Conservation (phyloP, 2,329 filamentous ascomycete species). For the Aspergillus flavus region DNA sequence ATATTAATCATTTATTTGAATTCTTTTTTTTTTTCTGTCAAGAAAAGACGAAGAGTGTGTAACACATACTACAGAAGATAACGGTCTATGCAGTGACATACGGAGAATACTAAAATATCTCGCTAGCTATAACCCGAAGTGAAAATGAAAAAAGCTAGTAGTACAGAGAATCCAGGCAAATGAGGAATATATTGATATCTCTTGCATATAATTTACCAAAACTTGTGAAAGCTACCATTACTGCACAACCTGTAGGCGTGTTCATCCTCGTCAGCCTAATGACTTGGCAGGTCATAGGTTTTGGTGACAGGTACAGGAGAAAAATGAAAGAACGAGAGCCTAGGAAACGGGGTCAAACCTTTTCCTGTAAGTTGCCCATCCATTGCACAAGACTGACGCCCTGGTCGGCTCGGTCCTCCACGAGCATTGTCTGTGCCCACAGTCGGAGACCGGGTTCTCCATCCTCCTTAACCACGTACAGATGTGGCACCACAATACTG, state of each 20-base stretch:
- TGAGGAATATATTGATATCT: constrained; percentile 27
- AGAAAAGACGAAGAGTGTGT: not conserved
- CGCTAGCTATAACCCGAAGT: not conserved
- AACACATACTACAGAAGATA: not conserved
- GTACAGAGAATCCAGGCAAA: constrained; percentile 2
- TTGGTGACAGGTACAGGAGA: constrained; percentile 13
- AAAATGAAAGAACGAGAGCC: constrained; percentile 11
- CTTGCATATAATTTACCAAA: constrained; percentile 24
- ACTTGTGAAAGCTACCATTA: constrained; percentile 27
- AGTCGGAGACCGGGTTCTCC: constrained; percentile 92
- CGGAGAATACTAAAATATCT: not conserved
- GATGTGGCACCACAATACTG: constrained; percentile 86
- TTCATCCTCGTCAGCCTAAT: constrained; percentile 27
- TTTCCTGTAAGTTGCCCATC: constrained; percentile 89
- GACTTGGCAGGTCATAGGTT: constrained; percentile 15
- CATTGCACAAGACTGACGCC: constrained; percentile 91
- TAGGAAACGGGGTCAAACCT: constrained; percentile 63
- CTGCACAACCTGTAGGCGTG: constrained; percentile 35
- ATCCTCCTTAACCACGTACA: constrained; percentile 93
- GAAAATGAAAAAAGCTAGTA: not conserved
- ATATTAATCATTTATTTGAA: too few species aligned
- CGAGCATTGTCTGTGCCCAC: constrained; percentile 93
- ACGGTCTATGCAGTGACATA: not conserved
- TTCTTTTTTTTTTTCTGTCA: not conserved
- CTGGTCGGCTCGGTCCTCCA: constrained; percentile 94